phyloP scores from a whole-genome alignment of 805 yeast genomes.

The Kazachstania bromeliacearum region DNA sequence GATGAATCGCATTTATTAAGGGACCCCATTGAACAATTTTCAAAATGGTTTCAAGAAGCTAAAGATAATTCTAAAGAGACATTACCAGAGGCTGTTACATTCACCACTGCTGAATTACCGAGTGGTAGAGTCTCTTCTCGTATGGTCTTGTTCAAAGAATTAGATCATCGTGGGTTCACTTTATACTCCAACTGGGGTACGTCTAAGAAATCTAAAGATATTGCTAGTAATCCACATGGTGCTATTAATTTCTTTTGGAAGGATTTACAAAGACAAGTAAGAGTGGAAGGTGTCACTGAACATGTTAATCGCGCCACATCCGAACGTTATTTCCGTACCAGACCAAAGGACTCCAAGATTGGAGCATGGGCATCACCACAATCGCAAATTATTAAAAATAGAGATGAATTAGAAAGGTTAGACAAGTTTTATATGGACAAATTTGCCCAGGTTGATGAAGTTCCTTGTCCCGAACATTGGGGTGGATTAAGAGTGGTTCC shows the following conservation, averaged over 20 bases:
- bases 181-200: constrained; percentile 86
- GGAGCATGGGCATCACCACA: constrained; percentile 98
- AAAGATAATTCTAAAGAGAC: constrained; percentile 39
- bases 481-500: constrained; percentile 89
- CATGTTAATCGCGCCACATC: constrained; percentile 62
- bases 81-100: constrained; percentile 73
- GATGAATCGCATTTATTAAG: constrained; percentile 41
- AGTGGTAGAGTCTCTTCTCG: constrained; percentile 81
- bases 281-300: constrained; percentile 82
- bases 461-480: constrained; percentile 92
- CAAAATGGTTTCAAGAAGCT: constrained; percentile 78
- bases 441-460: constrained; percentile 45
- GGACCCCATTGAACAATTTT: constrained; percentile 70
- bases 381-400: constrained; percentile 44
- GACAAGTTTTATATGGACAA: constrained; percentile 41
- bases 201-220: constrained; percentile 70
- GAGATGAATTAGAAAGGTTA: constrained; percentile 53
- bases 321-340: constrained; percentile 65
- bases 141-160: constrained; percentile 76
- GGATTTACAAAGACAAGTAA: constrained; percentile 77
- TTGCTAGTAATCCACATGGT: constrained; percentile 63
- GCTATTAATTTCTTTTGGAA: constrained; percentile 90
- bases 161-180: constrained; percentile 74
- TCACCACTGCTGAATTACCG: constrained; percentile 83
- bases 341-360: constrained; percentile 86